Percentiles rank a stretch among this genome's conserved stretches.
These are phyloP conservation scores for Ramularia collo-cygni DNA, from an alignment of 2,329 filamentous ascomycete species.

Conservation along the genomic window DNA sequence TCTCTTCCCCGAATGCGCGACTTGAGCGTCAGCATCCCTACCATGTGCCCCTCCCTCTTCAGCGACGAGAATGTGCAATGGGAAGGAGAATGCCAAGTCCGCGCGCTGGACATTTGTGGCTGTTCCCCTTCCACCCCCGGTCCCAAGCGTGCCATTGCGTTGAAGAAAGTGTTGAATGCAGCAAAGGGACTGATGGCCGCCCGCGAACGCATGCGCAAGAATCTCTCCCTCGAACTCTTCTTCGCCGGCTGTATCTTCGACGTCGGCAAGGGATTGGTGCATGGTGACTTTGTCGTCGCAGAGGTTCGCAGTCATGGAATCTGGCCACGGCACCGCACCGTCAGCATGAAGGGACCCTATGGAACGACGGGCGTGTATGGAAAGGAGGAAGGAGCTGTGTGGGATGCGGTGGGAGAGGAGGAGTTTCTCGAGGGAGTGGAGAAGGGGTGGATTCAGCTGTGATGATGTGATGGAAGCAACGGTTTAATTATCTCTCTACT, in stretches of 20 bases:
- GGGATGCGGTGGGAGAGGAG: slow-evolving; percentile 31
- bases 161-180: slow-evolving; percentile 36
- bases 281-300: slow-evolving; percentile 43
- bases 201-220: slow-evolving; percentile 31
- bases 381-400: slow-evolving; percentile 41
- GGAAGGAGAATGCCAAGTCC: slow-evolving; percentile 43
- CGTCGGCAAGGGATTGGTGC: slow-evolving; percentile 39
- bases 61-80: slow-evolving; percentile 36
- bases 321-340: slow-evolving; percentile 35
- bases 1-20: slow-evolving; percentile 42
- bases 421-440: slow-evolving; percentile 29
- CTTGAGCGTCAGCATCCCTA: slow-evolving; percentile 43
- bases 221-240: slow-evolving; percentile 44
- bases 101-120: slow-evolving; percentile 43
- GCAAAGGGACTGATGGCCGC: slow-evolving; percentile 36
- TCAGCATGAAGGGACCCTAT: slow-evolving; percentile 43
- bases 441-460: slow-evolving; percentile 28
- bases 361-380: slow-evolving; percentile 45
- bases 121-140: slow-evolving; percentile 34
- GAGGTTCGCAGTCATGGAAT: slow-evolving; percentile 34
- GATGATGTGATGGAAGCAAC: too few relatives aligned
- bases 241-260: slow-evolving; percentile 48
- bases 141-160: slow-evolving; percentile 27
- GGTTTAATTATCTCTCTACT: too few relatives aligned
- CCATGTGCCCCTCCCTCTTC: slow-evolving; percentile 43